Base-by-base conservation (phyloP, 2,329 filamentous ascomycete species). In the Orbilia blumenaviensis region DNA sequence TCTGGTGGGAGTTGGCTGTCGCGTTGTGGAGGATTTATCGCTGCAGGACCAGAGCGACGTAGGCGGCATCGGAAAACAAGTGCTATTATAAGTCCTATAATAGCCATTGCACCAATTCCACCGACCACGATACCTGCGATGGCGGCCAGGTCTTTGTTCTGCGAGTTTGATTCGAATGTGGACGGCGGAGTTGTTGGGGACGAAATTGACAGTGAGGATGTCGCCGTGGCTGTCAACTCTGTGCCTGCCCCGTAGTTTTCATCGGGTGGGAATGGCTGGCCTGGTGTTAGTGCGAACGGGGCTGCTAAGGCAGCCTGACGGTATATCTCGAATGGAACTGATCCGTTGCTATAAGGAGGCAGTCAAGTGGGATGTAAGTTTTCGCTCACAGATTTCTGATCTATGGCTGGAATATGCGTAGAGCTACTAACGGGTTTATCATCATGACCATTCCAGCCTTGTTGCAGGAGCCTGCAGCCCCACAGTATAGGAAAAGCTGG, bases 361-460 rank as follows among this genome's bases (percentile, higher is more conserved):
- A 80, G 72, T 27, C 25, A 42, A 6, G 12, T 41, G 16, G 32
- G 29, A 14, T 29, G 21, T 25, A 42, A 21, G 12, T 34, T 9
- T 73, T 54, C 27, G 27, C 21, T 12, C 8, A 34, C 32, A 54
- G 21, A 2, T 34, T 6, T 34, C 42, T 12, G 58, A 71, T 5
- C n/a, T n/a, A 73, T 76, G 0, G 78, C 81, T 1, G 67, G 71
- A 66, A 84, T 84, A 61, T 73, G 21, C 6, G 44, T 18, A 16
- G 16, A 21, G 42, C 18, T 34, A 58, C 84, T 75, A 84, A 89
- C 87, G 89, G 87, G 80, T 94, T 94, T 78, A 94, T 90, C 0
- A 88, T 90, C 2, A 91, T 91, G 14, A 94, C 86, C 91, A 94
- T 94, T 21, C 88, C 86, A 46, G 90, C 86, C 1, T 83, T 81